A percentile compares a stretch with the other conserved stretches of the same genome.
phyloP scores from a whole-genome alignment of 306 rosid genomes.

The Vigna reflexopilosa region DNA sequence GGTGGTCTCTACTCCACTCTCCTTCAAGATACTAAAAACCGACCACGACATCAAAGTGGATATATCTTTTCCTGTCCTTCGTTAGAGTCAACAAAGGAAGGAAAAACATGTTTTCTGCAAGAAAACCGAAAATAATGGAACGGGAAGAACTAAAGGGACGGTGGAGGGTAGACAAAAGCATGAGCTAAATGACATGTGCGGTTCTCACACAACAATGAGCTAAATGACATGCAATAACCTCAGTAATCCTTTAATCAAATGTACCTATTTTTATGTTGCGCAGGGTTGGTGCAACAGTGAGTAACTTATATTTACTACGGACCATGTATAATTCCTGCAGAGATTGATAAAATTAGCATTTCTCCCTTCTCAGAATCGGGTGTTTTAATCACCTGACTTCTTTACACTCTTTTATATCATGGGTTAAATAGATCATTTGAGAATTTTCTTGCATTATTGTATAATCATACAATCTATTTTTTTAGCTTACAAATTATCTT shows the following conservation, averaged over 20 bases:
- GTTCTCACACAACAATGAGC: conserved; percentile 33
- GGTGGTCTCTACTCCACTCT: background rate
- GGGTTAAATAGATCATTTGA: background rate
- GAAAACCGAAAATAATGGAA: background rate
- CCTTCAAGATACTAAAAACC: background rate
- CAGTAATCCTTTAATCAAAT: background rate
- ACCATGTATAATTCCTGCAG: too few relatives aligned
- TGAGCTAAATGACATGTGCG: background rate
- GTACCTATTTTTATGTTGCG: background rate
- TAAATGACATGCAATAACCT: background rate
- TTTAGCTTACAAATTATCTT: background rate
- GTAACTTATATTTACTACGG: too few relatives aligned
- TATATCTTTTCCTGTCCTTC: background rate
- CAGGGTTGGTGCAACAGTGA: too few relatives aligned
- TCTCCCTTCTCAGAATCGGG: too few relatives aligned
- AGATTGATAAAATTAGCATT: too few relatives aligned
- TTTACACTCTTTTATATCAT: background rate
- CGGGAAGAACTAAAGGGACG: background rate
- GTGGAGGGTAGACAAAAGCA: background rate
- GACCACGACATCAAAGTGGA: background rate
- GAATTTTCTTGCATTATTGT: background rate
- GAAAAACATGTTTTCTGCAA: background rate
- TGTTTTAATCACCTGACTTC: too few relatives aligned
- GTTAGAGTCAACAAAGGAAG: conserved; percentile 11
- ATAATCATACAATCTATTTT: background rate